These are phyloP conservation scores for Phialophora verrucosa DNA, from an alignment of 2,329 filamentous ascomycete species.

Conservation along the genomic window DNA sequence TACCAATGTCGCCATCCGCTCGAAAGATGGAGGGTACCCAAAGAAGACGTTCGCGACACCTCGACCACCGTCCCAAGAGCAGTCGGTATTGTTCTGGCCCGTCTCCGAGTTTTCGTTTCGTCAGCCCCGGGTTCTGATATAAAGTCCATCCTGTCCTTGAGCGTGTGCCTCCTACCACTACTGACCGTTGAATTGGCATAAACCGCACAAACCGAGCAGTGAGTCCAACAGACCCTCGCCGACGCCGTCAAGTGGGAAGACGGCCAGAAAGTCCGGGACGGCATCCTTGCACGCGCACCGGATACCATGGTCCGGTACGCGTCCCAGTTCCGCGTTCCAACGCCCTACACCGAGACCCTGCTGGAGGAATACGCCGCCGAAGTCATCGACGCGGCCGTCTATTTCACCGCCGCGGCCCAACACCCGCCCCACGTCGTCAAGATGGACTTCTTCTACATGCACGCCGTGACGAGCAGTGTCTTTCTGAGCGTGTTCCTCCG, in stretches of 20 bases:
- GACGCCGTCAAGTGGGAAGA: conserved; percentile 13
- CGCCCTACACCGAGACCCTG: not conserved
- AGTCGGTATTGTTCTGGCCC: not conserved
- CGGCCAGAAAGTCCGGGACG: conserved; percentile 13
- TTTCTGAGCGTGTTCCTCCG: conserved; percentile 12
- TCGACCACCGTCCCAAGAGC: conserved; percentile 3
- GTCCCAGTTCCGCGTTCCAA: not conserved
- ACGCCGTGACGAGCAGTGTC: conserved; percentile 9
- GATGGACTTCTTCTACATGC: conserved; percentile 21
- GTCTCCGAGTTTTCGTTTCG: not conserved
- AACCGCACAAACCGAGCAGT: too few relatives aligned
- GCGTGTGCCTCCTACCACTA: too few relatives aligned
- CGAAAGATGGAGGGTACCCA: not conserved
- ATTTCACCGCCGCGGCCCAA: conserved; percentile 10
- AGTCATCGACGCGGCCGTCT: conserved; percentile 17
- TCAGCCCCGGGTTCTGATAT: not conserved
- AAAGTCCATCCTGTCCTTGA: not conserved
- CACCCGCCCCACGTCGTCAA: conserved; percentile 9
- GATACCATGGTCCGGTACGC: conserved; percentile 11
- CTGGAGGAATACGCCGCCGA: conserved; percentile 11
- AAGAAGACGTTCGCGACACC: not conserved
- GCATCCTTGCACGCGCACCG: conserved; percentile 4
- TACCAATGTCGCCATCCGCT: conserved; percentile 7
- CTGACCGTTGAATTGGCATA: too few relatives aligned
- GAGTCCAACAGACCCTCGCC: not conserved